Evolutionary conservation across 2,329 filamentous ascomycete genomes (phyloP), one percentile per base, ranked within the genome.

Genomic region (Aschersonia sp.): DNA sequence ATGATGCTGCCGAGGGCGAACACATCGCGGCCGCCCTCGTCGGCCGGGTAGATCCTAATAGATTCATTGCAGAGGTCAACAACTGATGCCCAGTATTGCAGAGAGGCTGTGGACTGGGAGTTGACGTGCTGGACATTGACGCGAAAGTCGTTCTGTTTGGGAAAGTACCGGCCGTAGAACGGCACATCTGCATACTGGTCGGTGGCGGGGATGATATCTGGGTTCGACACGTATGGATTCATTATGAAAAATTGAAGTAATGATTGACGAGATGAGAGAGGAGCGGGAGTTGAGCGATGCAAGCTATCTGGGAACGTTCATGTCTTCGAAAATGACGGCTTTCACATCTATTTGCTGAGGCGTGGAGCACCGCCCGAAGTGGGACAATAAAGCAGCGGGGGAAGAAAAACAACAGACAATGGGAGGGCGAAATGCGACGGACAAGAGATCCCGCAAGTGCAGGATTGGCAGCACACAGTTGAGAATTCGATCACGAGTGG

Each of bases 1-100:
- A 67, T 67, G 14, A 69, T 57, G 39, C 58, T 63, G 1, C 67
- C 64, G 31, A 68, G 53, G 9, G 64, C 65, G 53, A 70, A 69
- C 0, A 70, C 63, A 47, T 69, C 65, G 7, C 66, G 62, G 4
- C 59, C 63, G 4, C 59, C 63, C 6, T 63, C 58, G 6, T 60
- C 46, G 32, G 52, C 58, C 6, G 56, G 53, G 48, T 66, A 68
- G n/a, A 65, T 61, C 29, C 54, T 49, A 33, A 47, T 52, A 1
- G 56, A 54, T 42, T 54, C 53, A 48, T 41, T 50, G 51, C 63
- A 68, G n/a, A 53, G 55, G 4, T 42, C 47, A 47, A 68, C 5
- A 5, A 68, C 59, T 5, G 52, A 55, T 5, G 46, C 46, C 61
- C 61, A 65, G 51, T 63, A 65, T 39, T 50, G 30, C n/a, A 62